A percentile compares a stretch with the other conserved stretches of the same genome.
phyloP scores from a whole-genome alignment of 1,284 basidiomycete species.

The Entoloma clypeatum region DNA sequence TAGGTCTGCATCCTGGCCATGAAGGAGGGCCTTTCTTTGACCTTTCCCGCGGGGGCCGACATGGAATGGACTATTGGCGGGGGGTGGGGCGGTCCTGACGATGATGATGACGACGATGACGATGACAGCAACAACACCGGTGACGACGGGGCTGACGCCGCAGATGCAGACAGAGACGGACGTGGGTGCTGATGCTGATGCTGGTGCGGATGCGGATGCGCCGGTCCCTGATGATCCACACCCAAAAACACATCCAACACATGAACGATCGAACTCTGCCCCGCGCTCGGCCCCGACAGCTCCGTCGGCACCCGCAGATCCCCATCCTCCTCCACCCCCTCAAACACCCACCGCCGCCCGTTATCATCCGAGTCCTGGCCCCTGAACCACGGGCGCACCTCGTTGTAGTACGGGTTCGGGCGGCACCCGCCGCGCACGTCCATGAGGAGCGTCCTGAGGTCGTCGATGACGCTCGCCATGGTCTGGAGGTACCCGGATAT shows the following conservation, averaged over 20 bases:
- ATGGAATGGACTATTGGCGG: no score
- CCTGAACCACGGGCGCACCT: slow-evolving; percentile 90
- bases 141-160: slow-evolving; percentile 10
- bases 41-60: no score
- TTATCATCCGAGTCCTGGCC: slow-evolving; percentile 73
- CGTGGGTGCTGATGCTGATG: no score
- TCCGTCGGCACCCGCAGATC: slow-evolving; percentile 52
- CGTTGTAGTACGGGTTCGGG: slow-evolving; percentile 80
- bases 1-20: slow-evolving; percentile 84
- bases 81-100: no score
- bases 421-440: slow-evolving; percentile 72
- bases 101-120: no score
- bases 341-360: slow-evolving; percentile 73
- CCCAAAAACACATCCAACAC: slow-evolving; percentile 91
- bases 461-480: slow-evolving; percentile 67
- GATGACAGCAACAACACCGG: slow-evolving; percentile 18
- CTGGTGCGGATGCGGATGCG: no score
- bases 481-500: slow-evolving; percentile 69
- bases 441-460: slow-evolving; percentile 59
- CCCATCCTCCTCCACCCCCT: slow-evolving; percentile 65
- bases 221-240: slow-evolving; percentile 62
- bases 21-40: slow-evolving; percentile 55
- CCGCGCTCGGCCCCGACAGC: slow-evolving; percentile 89
- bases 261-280: slow-evolving; percentile 89
- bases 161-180: slow-evolving; percentile 22